Conservation (phyloP, 2,329 filamentous ascomycete genomes). For the Talaromyces rugulosus region DNA sequence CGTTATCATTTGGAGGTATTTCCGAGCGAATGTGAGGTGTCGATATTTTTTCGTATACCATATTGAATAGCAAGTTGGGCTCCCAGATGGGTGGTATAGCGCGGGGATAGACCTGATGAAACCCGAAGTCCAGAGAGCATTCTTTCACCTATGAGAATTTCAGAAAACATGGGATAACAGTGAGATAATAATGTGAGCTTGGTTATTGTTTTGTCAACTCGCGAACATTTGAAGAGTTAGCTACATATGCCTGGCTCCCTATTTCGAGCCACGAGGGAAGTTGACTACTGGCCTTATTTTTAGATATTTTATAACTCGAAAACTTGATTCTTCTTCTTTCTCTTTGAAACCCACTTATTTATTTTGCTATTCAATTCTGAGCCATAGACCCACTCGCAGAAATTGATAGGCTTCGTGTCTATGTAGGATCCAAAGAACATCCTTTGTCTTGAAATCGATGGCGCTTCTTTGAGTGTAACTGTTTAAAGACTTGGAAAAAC, state of each 20-base stretch:
- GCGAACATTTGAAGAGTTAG: neutral
- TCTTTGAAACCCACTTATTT: neutral
- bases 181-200: neutral
- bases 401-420: neutral
- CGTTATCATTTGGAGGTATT: neutral
- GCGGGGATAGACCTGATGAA: neutral
- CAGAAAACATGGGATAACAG: neutral
- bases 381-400: neutral
- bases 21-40: neutral
- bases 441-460: constrained; percentile 23
- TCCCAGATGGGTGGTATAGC: neutral
- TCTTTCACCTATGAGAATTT: neutral
- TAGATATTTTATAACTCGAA: neutral
- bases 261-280: neutral
- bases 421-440: neutral
- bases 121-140: neutral
- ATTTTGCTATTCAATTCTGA: neutral
- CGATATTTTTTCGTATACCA: neutral
- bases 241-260: neutral
- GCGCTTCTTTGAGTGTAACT: neutral
- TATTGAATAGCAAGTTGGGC: neutral
- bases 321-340: neutral
- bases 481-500: neutral
- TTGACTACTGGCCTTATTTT: neutral
- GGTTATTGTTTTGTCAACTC: neutral